phyloP scores from a whole-genome alignment of 2,329 filamentous ascomycete species.

The Rhinocladiella mackenziei region DNA sequence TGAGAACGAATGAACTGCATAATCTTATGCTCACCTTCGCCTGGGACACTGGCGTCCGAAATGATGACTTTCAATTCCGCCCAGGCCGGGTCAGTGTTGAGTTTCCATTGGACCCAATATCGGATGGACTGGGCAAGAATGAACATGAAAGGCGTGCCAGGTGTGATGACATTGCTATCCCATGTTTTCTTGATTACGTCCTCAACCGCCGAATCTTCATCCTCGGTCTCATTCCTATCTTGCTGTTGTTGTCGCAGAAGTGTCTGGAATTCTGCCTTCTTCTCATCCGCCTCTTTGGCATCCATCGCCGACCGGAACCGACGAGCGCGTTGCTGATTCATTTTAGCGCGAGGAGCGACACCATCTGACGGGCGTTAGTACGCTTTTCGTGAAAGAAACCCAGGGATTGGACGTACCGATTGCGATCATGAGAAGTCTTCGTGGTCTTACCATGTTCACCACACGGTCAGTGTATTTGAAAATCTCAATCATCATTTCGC shows the following conservation, averaged over 20 bases:
- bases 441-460: conserved; percentile 95
- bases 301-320: conserved; percentile 93
- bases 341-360: conserved; percentile 95
- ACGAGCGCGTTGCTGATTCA: conserved; percentile 97
- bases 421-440: conserved; percentile 95
- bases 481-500: conserved; percentile 98
- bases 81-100: conserved; percentile 96
- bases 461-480: conserved; percentile 99
- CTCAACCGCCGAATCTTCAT: conserved; percentile 53
- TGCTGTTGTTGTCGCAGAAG: conserved; percentile 67
- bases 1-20: conserved; percentile 98
- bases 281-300: conserved; percentile 86
- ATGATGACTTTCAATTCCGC: conserved; percentile 96
- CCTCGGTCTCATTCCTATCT: conserved; percentile 60
- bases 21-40: conserved; percentile 98
- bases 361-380: conserved; percentile 60
- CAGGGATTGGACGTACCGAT: conserved; percentile 59
- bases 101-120: conserved; percentile 97
- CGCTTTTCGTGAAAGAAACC: neutral
- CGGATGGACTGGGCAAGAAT: conserved; percentile 83
- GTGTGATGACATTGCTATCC: conserved; percentile 84
- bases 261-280: conserved; percentile 83
- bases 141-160: conserved; percentile 98
- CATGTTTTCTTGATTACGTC: conserved; percentile 78
- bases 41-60: conserved; percentile 94